Percentiles rank a stretch among this genome's conserved stretches.
Evolutionary conservation across 1,284 basidiomycete genomes (phyloP).

Genomic region (Agroathelia rolfsii): DNA sequence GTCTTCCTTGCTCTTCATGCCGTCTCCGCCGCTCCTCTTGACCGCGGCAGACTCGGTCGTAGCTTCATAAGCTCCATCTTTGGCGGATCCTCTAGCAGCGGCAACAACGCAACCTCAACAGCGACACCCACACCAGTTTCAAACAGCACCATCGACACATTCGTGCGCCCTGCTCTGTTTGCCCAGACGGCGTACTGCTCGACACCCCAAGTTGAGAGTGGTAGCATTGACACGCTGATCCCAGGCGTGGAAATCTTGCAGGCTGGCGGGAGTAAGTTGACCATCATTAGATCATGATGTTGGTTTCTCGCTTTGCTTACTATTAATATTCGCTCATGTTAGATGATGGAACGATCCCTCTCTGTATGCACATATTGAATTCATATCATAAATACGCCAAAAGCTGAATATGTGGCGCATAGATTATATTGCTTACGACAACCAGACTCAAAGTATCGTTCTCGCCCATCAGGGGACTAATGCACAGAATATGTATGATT

Average conservation of each 20-base stretch:
- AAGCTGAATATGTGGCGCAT: neutral
- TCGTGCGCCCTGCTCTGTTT: conserved; percentile 30
- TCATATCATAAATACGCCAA: neutral
- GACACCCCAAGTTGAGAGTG: conserved; percentile 18
- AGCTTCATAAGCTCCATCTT: no score
- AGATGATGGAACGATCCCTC: conserved; percentile 24
- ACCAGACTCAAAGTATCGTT: conserved; percentile 26
- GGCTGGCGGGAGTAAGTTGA: conserved; percentile 27
- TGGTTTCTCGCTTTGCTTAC: conserved; percentile 2
- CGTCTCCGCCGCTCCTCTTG: conserved; percentile 8
- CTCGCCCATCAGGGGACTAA: conserved; percentile 43
- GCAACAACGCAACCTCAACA: no score
- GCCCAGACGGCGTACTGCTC: conserved; percentile 32
- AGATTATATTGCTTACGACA: conserved; percentile 35
- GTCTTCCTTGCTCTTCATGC: conserved; percentile 5
- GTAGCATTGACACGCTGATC: conserved; percentile 23
- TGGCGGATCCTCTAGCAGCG: no score
- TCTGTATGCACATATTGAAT: conserved; percentile 19
- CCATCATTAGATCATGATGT: conserved; percentile 2
- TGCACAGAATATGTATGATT: conserved; percentile 22
- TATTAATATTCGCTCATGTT: conserved; percentile 4
- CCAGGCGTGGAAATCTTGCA: conserved; percentile 23
- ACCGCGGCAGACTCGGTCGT: no score
- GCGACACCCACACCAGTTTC: no score
- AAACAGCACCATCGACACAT: no score